Base-by-base conservation (phyloP, 768 basidiomycete species). In the Albatrellus ellisii region DNA sequence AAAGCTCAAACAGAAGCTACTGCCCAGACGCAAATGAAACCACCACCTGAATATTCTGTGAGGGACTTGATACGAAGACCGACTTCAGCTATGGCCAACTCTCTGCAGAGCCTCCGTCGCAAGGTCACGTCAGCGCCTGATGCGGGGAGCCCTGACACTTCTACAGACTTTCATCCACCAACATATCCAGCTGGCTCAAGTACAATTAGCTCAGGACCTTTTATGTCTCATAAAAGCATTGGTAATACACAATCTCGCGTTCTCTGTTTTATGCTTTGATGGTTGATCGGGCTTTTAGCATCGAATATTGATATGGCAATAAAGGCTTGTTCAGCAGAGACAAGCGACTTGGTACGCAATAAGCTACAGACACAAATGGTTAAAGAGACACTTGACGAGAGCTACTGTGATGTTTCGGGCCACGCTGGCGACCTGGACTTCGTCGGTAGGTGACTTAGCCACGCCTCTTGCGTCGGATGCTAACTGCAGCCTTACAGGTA, bases 391-490 rank as follows among this genome's bases (percentile, higher is more conserved):
- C 53, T 82, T n/a, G 67, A 84, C 47, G 82, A 86, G 47, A 79
- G 82, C 2, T 90, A 89, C 53, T 89, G 87, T 48, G 87, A 90
- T 57, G 59, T 78, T 10, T 79, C 77, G 38, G 84, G 80, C 1
- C 64, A 69, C 33, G 65, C 65, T 14, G 73, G 71, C 6, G 72
- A 85, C 53, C 59, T 89, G 41, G 67, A 63, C 25, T 57, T 70
- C 31, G 64, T 78, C n/a, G 85, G 83, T 76, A 47, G 35, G 70
- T 44, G 51, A 31, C 26, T 11, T 9, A 12, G 34, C 21, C 21
- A 17, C 8, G 41, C 24, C 25, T n/a, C 26, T 6, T 34, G 18
- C 20, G 9, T 11, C 11, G 38, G 25, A 29, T 45, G 29, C 18
- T 22, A 15, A 34, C 28, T 2, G 6, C 7, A n/a, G 26, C 26